phyloP scores from a whole-genome alignment of 768 basidiomycete species.

The Suillus subalutaceus region DNA sequence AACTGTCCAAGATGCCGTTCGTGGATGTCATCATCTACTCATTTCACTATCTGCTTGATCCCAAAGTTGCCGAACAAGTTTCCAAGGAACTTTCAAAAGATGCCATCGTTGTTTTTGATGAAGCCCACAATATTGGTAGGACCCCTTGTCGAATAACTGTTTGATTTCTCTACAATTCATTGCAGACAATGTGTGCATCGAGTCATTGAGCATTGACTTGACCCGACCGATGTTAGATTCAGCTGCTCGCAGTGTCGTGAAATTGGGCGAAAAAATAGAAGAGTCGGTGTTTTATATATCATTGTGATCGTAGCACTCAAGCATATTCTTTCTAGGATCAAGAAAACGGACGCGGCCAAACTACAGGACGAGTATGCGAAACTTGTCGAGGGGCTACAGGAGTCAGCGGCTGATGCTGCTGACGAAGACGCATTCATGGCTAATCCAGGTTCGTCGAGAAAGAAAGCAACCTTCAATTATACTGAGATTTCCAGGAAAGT shows the following conservation, averaged over 20 bases:
- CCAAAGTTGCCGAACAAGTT: constrained; percentile 98
- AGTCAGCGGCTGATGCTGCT: constrained; percentile 55
- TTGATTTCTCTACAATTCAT: constrained; percentile 10
- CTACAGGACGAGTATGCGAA: constrained; percentile 96
- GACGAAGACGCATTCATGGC: constrained; percentile 86
- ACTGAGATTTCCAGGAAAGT: constrained; percentile 46
- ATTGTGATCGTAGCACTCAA: background rate
- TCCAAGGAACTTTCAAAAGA: constrained; percentile 98
- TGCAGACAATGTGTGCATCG: constrained; percentile 96
- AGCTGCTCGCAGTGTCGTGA: constrained; percentile 83
- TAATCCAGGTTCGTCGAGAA: constrained; percentile 70
- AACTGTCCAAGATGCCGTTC: constrained; percentile 79
- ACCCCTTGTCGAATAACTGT: background rate
- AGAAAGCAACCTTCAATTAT: background rate
- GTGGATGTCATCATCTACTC: constrained; percentile 98
- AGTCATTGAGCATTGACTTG: constrained; percentile 95
- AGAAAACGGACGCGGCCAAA: constrained; percentile 89
- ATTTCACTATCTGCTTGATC: constrained; percentile 97
- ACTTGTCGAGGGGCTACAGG: constrained; percentile 91
- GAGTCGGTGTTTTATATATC: constrained; percentile 59
- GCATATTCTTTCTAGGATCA: constrained; percentile 64
- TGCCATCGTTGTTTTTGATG: constrained; percentile 98
- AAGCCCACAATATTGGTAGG: constrained; percentile 97
- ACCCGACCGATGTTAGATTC: constrained; percentile 98
- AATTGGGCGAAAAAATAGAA: constrained; percentile 89